phyloP scores from a whole-genome alignment of 1,139 yeast species.

The Debaryomyces sp. region DNA sequence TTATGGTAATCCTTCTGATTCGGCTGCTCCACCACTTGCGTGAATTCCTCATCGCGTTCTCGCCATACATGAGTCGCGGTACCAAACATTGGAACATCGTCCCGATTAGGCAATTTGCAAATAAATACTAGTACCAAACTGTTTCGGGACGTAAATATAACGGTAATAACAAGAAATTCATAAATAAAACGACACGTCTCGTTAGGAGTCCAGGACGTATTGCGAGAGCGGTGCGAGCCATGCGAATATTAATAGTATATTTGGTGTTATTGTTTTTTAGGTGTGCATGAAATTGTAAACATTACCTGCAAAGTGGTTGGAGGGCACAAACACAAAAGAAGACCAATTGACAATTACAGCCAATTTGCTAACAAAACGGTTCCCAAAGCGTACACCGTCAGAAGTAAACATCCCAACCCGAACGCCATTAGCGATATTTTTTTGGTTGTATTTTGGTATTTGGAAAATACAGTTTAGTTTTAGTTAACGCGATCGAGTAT shows the following conservation, averaged over 20 bases:
- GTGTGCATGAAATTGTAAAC: conserved; percentile 4
- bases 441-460: not conserved
- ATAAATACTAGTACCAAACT: not conserved
- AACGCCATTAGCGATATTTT: conserved; percentile 3
- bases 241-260: not conserved
- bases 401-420: conserved; percentile 1
- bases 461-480: not conserved
- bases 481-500: conserved; percentile 5
- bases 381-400: not conserved
- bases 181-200: conserved; percentile 7
- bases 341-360: conserved; percentile 1
- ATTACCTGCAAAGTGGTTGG: not conserved
- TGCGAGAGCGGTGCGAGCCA: not conserved
- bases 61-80: conserved; percentile 4
- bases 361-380: conserved; percentile 1
- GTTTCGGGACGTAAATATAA: not conserved
- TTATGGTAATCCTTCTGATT: not conserved
- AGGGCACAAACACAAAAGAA: conserved; percentile 1
- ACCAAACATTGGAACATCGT: conserved; percentile 4
- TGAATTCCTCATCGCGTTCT: conserved; percentile 5
- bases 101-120: conserved; percentile 4
- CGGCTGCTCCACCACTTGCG: conserved; percentile 1
- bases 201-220: not conserved
- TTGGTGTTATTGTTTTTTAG: conserved; percentile 3
- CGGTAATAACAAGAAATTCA: conserved; percentile 2